phyloP scores from a whole-genome alignment of 768 basidiomycete species.

The Trametes villosa region DNA sequence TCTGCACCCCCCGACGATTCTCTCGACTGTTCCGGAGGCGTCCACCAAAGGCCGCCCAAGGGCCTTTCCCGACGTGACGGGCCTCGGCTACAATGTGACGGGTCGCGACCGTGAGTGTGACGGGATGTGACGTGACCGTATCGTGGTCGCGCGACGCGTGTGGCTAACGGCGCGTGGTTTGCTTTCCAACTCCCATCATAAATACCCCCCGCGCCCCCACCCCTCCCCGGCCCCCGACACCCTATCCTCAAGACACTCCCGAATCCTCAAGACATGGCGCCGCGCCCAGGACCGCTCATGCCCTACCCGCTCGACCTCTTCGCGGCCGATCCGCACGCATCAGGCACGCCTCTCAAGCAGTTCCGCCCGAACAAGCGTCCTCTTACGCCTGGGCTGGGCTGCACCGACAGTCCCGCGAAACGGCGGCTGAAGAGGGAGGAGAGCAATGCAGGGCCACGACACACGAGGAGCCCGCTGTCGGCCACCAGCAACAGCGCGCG shows the following conservation, averaged over 20 bases:
- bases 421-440: slow-evolving; percentile 66
- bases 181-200: slow-evolving; percentile 23
- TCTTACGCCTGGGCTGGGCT: slow-evolving; percentile 54
- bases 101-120: slow-evolving; percentile 13
- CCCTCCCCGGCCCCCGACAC: not conserved
- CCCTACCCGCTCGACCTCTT: slow-evolving; percentile 63
- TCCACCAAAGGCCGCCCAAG: not conserved
- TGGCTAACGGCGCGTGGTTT: slow-evolving; percentile 18
- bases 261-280: slow-evolving; percentile 15
- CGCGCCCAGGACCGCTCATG: slow-evolving; percentile 57
- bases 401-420: slow-evolving; percentile 64
- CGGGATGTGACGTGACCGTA: slow-evolving; percentile 2
- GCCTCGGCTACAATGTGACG: not conserved
- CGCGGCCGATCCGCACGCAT: slow-evolving; percentile 40
- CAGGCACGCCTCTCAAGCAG: slow-evolving; percentile 35
- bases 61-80: not conserved
- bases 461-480: slow-evolving; percentile 42
- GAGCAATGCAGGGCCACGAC: slow-evolving; percentile 47
- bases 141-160: slow-evolving; percentile 23
- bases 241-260: not conserved
- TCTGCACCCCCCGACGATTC: not conserved
- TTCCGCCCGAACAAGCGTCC: slow-evolving; percentile 58
- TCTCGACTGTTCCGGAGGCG: not conserved
- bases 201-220: not conserved
- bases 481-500: slow-evolving; percentile 43